These are phyloP conservation scores for Saxophila tyrrhenica DNA, from an alignment of 495 filamentous ascomycete species.

Conservation along the genomic window DNA sequence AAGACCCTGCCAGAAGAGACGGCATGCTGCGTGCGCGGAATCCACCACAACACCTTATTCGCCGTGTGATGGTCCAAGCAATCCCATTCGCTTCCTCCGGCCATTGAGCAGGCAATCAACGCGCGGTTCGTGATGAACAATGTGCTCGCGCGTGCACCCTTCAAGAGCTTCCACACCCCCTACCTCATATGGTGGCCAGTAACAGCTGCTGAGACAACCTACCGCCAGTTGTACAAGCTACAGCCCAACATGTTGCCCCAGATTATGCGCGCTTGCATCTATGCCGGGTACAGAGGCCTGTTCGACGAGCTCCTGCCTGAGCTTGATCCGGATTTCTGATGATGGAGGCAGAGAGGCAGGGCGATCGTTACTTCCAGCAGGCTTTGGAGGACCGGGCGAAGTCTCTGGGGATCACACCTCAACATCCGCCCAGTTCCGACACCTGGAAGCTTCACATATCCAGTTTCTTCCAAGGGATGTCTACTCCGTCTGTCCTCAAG, in stretches of 20 bases:
- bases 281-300: not conserved
- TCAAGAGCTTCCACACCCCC: not conserved
- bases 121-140: slow-evolving; percentile 10
- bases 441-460: not conserved
- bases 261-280: not conserved
- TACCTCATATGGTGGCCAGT: slow-evolving; percentile 7
- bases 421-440: not conserved
- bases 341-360: not conserved
- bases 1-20: not conserved
- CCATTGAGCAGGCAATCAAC: not conserved
- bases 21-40: not conserved
- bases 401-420: not conserved
- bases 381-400: not conserved
- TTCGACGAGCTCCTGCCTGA: not conserved
- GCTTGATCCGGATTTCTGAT: not conserved
- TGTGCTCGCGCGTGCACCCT: not conserved
- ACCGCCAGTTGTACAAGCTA: not conserved
- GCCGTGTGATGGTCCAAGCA: slow-evolving; percentile 23
- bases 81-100: not conserved
- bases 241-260: not conserved
- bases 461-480: not conserved
- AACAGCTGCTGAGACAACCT: not conserved
- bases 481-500: not conserved
- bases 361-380: not conserved
- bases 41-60: slow-evolving; percentile 6